Evolutionary conservation across 2,329 filamentous ascomycete species (phyloP), one percentile per base, ranked within the genome.

Genomic region (Chaetomiaceae sp.): DNA sequence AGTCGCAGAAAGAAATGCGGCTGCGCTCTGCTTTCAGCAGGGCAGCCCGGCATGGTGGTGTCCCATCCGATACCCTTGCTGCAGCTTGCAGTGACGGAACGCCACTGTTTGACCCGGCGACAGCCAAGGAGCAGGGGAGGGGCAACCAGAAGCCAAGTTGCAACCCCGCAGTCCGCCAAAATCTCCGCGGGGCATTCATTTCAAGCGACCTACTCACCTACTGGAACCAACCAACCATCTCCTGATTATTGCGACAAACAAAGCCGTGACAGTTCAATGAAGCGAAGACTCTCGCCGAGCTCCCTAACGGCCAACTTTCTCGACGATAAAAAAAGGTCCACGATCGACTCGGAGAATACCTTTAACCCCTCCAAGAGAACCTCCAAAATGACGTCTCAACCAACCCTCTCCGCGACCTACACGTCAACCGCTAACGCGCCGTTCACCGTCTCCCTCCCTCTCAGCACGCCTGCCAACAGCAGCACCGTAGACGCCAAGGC

Each of bases 371-470:
- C 6, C 18, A 48, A 38, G n/a, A 21, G 7, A 37, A 25, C 16
- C 14, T 23, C 20, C 51, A 61, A 53, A 45, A 60, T 59, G 57
- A 49, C 47, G 5, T 18, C 55, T 40, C 43, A 55, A 20, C 13
- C 53, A 4, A 51, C 55, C n/a, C 71, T 83, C 53, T 69, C 69
- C 33, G 80, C 78, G 45, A 71, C 71, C 43, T 86, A 86, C 71
- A 67, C 67, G n/a, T 80, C 80, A 13, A 70, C 77, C 5, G 62
- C 69, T 53, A 77, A 74, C 67, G 67, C 68, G 3, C 63, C 74
- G 32, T 83, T 84, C 68, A 64, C 65, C 38, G 54, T 76, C 63
- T 61, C 69, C 14, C 66, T 68, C 20, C 48, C 63, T 43, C 63
- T 78, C 56, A 62, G 68, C 10, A 56, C 68, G 7, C 71, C 72